phyloP scores from a whole-genome alignment of 2,329 filamentous ascomycete genomes.

The Rhynchosporium graminicola region DNA sequence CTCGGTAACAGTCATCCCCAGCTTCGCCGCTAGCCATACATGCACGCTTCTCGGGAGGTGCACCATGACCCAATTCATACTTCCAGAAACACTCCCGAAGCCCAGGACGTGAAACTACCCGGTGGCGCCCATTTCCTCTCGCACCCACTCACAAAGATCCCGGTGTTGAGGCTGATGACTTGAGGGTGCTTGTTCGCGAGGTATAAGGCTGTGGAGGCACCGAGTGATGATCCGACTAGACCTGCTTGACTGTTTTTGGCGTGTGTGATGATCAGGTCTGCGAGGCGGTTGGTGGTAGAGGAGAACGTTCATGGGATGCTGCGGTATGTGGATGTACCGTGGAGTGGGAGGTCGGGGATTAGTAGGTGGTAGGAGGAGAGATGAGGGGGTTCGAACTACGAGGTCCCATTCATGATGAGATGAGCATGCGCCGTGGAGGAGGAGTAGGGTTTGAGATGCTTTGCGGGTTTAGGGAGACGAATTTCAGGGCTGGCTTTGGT shows the following conservation, averaged over 20 bases:
- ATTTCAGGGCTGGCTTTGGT: not conserved
- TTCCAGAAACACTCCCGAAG: not conserved
- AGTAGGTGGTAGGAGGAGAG: slow-evolving; percentile 12
- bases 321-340: not conserved
- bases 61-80: not conserved
- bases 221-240: not conserved
- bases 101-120: slow-evolving; percentile 7
- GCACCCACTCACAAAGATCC: slow-evolving; percentile 17
- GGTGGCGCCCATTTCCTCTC: not conserved
- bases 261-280: not conserved
- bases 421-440: not conserved
- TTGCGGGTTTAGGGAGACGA: not conserved
- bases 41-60: not conserved
- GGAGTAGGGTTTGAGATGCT: slow-evolving; percentile 10
- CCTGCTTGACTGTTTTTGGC: not conserved
- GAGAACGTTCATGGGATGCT: not conserved
- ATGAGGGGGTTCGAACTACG: not conserved
- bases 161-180: not conserved
- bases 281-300: not conserved
- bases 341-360: slow-evolving; percentile 8
- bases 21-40: not conserved
- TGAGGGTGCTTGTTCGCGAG: slow-evolving; percentile 14
- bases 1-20: not conserved
- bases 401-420: slow-evolving; percentile 13
- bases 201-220: not conserved